Evolutionary conservation across 148 eudicot species (phyloP).

Genomic region (Rhododendron williamsianum): DNA sequence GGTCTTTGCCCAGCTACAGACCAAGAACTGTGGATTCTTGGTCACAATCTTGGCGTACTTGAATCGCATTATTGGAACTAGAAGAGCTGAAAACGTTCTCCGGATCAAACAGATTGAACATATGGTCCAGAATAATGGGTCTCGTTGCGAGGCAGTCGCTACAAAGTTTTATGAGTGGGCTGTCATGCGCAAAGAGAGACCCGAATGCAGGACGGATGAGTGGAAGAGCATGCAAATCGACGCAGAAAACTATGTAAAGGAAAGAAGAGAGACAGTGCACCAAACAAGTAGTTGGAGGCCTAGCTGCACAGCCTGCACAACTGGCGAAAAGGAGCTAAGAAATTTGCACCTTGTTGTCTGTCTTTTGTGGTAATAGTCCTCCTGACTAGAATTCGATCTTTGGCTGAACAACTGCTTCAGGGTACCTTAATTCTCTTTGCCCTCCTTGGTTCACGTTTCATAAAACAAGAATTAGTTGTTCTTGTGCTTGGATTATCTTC

Average conservation of each 20-base stretch:
- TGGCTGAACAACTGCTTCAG: neutral
- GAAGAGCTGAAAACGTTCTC: neutral
- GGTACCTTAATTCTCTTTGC: neutral
- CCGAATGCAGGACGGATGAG: neutral
- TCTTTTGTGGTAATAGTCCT: neutral
- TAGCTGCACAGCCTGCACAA: neutral
- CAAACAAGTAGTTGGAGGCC: neutral
- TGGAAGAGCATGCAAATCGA: neutral
- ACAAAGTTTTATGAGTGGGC: neutral
- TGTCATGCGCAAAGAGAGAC: neutral
- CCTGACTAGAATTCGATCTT: neutral
- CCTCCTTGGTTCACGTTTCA: neutral
- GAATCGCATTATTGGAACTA: neutral
- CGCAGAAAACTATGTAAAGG: neutral
- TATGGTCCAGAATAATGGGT: neutral
- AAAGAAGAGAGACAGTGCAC: neutral
- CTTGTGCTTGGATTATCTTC: neutral
- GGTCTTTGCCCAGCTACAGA: too few relatives aligned
- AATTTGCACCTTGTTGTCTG: neutral
- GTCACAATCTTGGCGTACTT: too few relatives aligned
- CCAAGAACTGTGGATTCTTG: too few relatives aligned
- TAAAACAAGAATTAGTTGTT: neutral
- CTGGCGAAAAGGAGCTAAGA: neutral
- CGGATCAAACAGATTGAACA: neutral
- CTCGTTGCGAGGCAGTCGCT: neutral